Percentiles rank a stretch among this genome's conserved stretches.
These are phyloP conservation scores for Aspergillus pseudoviridinutans DNA, from an alignment of 2,329 filamentous ascomycete genomes.

Conservation along the genomic window DNA sequence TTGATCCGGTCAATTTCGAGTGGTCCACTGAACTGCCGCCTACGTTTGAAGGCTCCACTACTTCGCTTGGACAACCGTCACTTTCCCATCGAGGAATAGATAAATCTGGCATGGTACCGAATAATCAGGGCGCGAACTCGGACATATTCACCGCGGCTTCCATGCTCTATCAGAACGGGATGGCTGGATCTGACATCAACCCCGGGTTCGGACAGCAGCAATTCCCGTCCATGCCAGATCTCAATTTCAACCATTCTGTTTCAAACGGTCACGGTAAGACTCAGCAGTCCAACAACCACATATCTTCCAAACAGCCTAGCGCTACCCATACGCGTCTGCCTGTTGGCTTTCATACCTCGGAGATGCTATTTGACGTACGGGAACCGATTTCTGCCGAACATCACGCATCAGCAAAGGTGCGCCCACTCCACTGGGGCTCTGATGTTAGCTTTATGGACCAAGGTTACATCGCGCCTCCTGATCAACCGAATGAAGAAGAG, in stretches of 20 bases:
- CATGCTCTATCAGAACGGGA: constrained; percentile 41
- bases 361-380: constrained; percentile 37
- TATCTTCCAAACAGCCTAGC: constrained; percentile 10
- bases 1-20: constrained; percentile 28
- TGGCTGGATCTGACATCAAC: constrained; percentile 26
- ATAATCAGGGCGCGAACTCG: constrained; percentile 24
- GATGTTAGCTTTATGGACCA: constrained; percentile 61
- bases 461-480: constrained; percentile 56
- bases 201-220: constrained; percentile 28
- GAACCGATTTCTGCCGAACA: constrained; percentile 32
- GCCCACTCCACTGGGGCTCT: constrained; percentile 61
- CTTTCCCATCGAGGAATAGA: constrained; percentile 23
- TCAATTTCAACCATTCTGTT: constrained; percentile 16
- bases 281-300: constrained; percentile 11
- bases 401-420: constrained; percentile 38
- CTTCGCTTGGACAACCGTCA: constrained; percentile 57
- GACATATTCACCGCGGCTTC: constrained; percentile 59
- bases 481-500: constrained; percentile 57
- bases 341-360: constrained; percentile 32
- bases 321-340: constrained; percentile 20
- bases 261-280: constrained; percentile 17
- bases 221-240: constrained; percentile 21
- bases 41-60: constrained; percentile 62
- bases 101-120: constrained; percentile 24
- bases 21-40: constrained; percentile 55